Conservation (phyloP, 2,329 filamentous ascomycete genomes). For the Zymoseptoria pseudotritici region DNA sequence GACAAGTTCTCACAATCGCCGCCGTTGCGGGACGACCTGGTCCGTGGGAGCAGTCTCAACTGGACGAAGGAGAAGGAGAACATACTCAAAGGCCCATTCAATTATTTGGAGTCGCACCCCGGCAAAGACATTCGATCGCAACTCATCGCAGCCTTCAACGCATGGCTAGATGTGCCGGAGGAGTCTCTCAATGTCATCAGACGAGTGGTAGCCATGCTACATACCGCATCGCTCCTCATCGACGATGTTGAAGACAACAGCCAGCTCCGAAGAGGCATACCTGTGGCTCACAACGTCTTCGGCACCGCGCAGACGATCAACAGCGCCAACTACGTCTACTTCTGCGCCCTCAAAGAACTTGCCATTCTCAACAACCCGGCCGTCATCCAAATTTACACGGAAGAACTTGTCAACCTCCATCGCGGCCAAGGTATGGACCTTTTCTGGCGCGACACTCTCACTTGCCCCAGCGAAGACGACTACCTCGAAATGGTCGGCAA, state of each 20-base stretch:
- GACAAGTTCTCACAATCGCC: conserved; percentile 8
- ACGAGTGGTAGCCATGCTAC: conserved; percentile 73
- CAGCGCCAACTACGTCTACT: conserved; percentile 84
- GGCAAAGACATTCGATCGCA: conserved; percentile 80
- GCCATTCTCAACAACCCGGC: conserved; percentile 61
- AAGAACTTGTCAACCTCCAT: conserved; percentile 78
- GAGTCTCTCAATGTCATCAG: conserved; percentile 67
- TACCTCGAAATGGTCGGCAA: conserved; percentile 93
- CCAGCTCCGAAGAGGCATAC: conserved; percentile 66
- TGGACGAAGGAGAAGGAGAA: conserved; percentile 72
- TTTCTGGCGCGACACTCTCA: conserved; percentile 80
- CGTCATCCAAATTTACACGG: conserved; percentile 64
- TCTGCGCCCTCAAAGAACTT: conserved; percentile 68
- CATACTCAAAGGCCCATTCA: conserved; percentile 68
- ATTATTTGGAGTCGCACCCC: conserved; percentile 70
- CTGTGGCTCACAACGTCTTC: conserved; percentile 78
- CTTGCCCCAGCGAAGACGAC: conserved; percentile 77
- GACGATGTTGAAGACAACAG: conserved; percentile 86
- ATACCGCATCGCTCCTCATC: conserved; percentile 74
- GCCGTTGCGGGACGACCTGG: conserved; percentile 28
- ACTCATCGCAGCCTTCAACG: conserved; percentile 74
- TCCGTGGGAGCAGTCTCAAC: conserved; percentile 36
- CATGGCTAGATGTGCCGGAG: conserved; percentile 66
- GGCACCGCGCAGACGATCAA: conserved; percentile 85
- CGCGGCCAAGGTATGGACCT: conserved; percentile 86